These are phyloP conservation scores for Taphrina sp. DNA, from an alignment of 1,139 yeast genomes.

Conservation along the genomic window DNA sequence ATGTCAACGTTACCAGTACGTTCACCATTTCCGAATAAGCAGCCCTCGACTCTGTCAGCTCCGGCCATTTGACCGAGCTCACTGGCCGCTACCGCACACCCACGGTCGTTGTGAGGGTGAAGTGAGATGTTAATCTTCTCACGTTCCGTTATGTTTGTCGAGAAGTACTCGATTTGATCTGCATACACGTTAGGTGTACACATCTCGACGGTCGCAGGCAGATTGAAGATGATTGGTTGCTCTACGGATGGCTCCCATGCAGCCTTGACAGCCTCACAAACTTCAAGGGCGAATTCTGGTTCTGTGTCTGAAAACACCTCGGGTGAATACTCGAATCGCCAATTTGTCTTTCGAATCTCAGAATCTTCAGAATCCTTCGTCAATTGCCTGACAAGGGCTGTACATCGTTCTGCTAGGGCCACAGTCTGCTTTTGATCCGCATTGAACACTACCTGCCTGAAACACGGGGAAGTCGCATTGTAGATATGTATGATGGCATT, in stretches of 20 bases:
- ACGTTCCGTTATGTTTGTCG: conserved; percentile 73
- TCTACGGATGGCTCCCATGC: conserved; percentile 90
- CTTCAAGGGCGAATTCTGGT: conserved; percentile 73
- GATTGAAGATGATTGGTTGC: conserved; percentile 85
- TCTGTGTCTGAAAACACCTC: conserved; percentile 92
- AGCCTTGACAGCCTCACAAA: conserved; percentile 90
- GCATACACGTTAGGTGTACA: conserved; percentile 92
- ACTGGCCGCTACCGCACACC: conserved; percentile 97
- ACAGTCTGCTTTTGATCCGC: conserved; percentile 77
- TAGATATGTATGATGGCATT: conserved; percentile 87
- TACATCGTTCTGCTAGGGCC: conserved; percentile 75
- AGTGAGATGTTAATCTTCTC: conserved; percentile 84
- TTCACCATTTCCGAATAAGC: conserved; percentile 96
- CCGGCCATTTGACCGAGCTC: conserved; percentile 94
- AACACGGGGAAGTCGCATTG: conserved; percentile 86
- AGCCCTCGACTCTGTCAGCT: conserved; percentile 97
- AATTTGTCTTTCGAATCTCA: conserved; percentile 62
- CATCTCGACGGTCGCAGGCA: conserved; percentile 98
- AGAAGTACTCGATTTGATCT: conserved; percentile 90
- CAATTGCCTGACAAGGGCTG: conserved; percentile 72
- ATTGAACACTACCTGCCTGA: conserved; percentile 87
- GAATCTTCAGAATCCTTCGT: conserved; percentile 82
- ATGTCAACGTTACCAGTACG: conserved; percentile 97
- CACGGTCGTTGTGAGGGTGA: conserved; percentile 95
- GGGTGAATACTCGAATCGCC: conserved; percentile 93